Evolutionary conservation across 2,329 filamentous ascomycete genomes (phyloP), one percentile per base, ranked within the genome.

Genomic region (Zymoseptoria ardabiliae): DNA sequence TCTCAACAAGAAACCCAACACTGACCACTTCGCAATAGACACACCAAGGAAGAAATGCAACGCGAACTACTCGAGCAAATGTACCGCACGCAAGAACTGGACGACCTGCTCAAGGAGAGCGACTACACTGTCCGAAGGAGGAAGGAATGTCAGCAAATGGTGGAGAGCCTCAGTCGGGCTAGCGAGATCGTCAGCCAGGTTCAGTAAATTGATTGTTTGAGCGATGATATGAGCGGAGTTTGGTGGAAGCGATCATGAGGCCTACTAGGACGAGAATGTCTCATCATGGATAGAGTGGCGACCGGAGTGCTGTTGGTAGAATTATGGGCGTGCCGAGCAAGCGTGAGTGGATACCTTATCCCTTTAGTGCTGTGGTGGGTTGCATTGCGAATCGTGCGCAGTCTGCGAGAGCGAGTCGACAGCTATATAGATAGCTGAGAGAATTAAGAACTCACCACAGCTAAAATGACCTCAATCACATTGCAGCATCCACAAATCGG

Each of bases 101-200:
- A 99, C 68, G 92, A 97, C 63, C 81, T 99, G 65, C 86, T 99
- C 65, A 97, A 96, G 82, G 94, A 99, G 78, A 96, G 90, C 73
- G 94, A 99, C 76, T 97, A 96, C 81, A 99, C 94, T 3, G 83
- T 96, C 70, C 86, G 93, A 70, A 84, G 94, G 75, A 85, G 94
- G 75, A 99, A 99, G 82, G 94, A 99, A 77, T 99, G 94, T 77
- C 91, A 95, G 78, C 91, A 97, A 77, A 99, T 99, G 94, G 94
- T 99, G 55, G 94, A 99, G 77, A 95, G 90, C 58, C 81, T 99
- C 71, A 79, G 82, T 68, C 88, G 89, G 76, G 94, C 94, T 58
- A 94, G 87, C 75, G 94, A 99, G 81, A 97, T 99, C 77, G 94
- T 99, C 73, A 91, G 90, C 76, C 83, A 86, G 69, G 84, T 87